Evolutionary conservation across 345 rosid genomes (phyloP).

Genomic region (Salix koriyanagi): DNA sequence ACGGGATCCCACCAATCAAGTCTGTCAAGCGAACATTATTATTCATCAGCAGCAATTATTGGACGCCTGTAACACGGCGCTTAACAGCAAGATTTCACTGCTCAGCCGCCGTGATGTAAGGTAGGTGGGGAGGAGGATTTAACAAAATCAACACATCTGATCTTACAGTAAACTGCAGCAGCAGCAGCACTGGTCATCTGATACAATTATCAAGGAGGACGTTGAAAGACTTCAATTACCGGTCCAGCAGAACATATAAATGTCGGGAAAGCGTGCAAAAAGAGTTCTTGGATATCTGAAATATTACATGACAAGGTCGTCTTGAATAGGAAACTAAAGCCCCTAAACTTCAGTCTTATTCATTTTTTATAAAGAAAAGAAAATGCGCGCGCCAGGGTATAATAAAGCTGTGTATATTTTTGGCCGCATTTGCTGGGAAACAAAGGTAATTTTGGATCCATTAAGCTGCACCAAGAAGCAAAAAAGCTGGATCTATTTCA

Average conservation of each 20-base stretch:
- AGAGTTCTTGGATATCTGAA: background rate
- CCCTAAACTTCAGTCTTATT: no score
- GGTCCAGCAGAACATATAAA: background rate
- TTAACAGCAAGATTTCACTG: background rate
- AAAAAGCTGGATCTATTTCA: background rate
- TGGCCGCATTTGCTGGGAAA: background rate
- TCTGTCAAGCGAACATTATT: conserved; percentile 1
- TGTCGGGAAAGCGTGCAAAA: background rate
- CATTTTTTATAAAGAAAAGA: no score
- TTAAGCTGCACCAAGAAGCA: background rate
- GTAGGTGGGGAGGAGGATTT: background rate
- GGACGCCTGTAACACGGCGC: background rate
- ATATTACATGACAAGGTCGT: no score
- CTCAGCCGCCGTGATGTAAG: background rate
- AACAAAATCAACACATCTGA: background rate
- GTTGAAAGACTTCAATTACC: background rate
- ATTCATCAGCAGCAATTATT: conserved; percentile 11
- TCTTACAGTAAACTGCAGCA: background rate
- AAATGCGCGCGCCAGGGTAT: background rate
- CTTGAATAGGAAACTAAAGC: no score
- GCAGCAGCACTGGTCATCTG: background rate
- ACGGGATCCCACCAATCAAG: conserved; percentile 5
- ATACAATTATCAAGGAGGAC: background rate
- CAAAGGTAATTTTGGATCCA: background rate
- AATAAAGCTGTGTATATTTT: background rate